Percentiles rank a stretch among this genome's conserved stretches.
phyloP scores from a whole-genome alignment of 257 asterid genomes.

The Solanum sejunctum region DNA sequence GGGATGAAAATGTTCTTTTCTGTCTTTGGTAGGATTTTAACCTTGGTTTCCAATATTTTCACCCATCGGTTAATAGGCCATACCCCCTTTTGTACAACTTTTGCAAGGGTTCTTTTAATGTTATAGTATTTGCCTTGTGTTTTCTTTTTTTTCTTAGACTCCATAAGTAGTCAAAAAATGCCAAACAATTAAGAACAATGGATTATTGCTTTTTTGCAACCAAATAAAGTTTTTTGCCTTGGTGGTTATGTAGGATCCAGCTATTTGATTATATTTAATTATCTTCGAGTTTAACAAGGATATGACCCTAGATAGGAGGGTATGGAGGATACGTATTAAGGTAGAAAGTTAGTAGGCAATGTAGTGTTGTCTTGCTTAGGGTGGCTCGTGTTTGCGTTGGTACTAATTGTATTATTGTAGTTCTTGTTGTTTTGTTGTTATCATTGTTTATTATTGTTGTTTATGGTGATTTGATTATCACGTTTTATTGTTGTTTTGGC shows the following conservation, averaged over 20 bases:
- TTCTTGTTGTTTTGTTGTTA: no score
- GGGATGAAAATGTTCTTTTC: neutral
- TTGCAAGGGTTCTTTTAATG: neutral
- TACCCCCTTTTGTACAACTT: neutral
- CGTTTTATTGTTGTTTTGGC: no score
- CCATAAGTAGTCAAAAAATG: neutral
- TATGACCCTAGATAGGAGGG: no score
- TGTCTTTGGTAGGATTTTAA: neutral
- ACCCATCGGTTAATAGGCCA: neutral
- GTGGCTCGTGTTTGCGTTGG: no score
- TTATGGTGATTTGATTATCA: no score
- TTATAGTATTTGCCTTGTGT: neutral
- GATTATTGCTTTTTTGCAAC: neutral
- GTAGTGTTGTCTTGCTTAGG: no score
- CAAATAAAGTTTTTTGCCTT: neutral
- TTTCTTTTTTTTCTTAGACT: neutral
- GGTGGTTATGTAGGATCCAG: neutral
- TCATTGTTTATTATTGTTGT: no score
- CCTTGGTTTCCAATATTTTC: neutral
- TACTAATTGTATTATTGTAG: no score
- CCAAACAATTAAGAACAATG: neutral
- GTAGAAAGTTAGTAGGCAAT: no score
- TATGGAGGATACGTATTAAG: no score
- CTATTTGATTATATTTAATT: neutral
- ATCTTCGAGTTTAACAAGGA: neutral